Percentiles rank a stretch among this genome's conserved stretches.
These are phyloP conservation scores for Fusarium sambucinum DNA, from an alignment of 2,329 filamentous ascomycete genomes.

Conservation along the genomic window DNA sequence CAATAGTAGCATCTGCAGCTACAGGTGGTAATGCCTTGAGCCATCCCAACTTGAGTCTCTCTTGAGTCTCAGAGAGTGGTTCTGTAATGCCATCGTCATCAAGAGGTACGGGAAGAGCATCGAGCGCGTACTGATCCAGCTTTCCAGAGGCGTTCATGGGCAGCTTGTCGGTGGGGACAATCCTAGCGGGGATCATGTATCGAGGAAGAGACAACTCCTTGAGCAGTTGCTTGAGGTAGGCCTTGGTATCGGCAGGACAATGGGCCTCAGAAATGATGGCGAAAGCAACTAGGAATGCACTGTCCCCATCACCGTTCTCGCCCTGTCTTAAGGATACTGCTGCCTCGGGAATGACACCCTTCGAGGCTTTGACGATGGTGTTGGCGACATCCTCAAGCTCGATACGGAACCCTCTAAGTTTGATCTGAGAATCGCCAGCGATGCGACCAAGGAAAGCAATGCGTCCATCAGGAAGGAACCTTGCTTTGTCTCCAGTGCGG, in stretches of 20 bases:
- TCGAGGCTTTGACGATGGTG: slow-evolving; percentile 1
- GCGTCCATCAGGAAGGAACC: background rate
- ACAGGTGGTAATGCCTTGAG: slow-evolving; percentile 2
- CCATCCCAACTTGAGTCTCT: slow-evolving; percentile 6
- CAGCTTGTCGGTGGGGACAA: background rate
- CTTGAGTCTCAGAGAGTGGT: slow-evolving; percentile 1
- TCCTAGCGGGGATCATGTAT: slow-evolving; percentile 6
- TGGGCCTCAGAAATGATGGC: background rate
- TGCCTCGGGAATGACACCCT: background rate
- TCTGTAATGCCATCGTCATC: background rate
- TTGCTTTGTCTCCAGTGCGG: slow-evolving; percentile 10
- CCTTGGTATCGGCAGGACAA: background rate
- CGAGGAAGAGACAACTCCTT: background rate
- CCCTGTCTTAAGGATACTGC: slow-evolving; percentile 2
- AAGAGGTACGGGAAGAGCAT: background rate
- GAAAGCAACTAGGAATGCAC: slow-evolving; percentile 3
- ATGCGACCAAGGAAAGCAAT: slow-evolving; percentile 4
- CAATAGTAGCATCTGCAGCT: background rate
- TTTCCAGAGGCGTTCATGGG: slow-evolving; percentile 10
- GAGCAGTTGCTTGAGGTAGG: slow-evolving; percentile 1
- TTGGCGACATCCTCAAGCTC: slow-evolving; percentile 12
- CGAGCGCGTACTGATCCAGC: slow-evolving; percentile 3
- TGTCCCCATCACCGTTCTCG: background rate
- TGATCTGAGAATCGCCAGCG: slow-evolving; percentile 6
- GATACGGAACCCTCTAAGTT: slow-evolving; percentile 16